Evolutionary conservation across 2,329 filamentous ascomycete genomes (phyloP), one percentile per base, ranked within the genome.

Genomic region (Tolypocladium paradoxum): DNA sequence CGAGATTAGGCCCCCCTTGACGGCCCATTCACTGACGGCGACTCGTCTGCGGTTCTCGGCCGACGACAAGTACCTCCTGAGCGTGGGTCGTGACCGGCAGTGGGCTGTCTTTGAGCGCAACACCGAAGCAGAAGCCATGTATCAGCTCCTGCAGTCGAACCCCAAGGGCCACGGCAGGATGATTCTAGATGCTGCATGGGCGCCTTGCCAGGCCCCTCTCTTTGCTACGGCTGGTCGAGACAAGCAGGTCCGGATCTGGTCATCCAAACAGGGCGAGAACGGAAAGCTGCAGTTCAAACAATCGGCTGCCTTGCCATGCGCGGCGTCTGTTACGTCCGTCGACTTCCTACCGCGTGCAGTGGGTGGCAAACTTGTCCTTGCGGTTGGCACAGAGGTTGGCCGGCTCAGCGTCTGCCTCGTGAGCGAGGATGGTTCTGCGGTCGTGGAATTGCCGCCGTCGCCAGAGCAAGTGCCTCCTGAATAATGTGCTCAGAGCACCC

Each of bases 161-260:
- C 80, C 83, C 2, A 96, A 95, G 70, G 92, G 88, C 0, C 93
- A 99, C 68, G 78, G 87, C 4, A 78, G 93, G 55, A 97, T 99
- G 90, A 91, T 99, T 47, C 76, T 97, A 16, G 90, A 90, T 64
- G 87, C 84, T 1, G 82, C 88, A 2, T 99, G 93, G 92, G 84
- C 86, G 1, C 85, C 86, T 1, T 31, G 76, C 67, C 58, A 63
- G 68, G 78, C 31, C 3, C 62, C 69, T 11, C 64, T 77, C 11
- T 99, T 99, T 68, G 87, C 87, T 14, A 99, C 93, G 0, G 92
- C 91, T 1, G 90, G 91, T 3, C 79, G 93, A 61, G 93, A 99
- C 69, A 97, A 95, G 72, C 78, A 77, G 29, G 84, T 95, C 37
- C 88, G 87, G 64, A 64, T 91, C 45, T 92, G 88, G 88, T 55